These are phyloP conservation scores for Carpinus fangiana DNA, from an alignment of 306 rosid species.

Conservation along the genomic window DNA sequence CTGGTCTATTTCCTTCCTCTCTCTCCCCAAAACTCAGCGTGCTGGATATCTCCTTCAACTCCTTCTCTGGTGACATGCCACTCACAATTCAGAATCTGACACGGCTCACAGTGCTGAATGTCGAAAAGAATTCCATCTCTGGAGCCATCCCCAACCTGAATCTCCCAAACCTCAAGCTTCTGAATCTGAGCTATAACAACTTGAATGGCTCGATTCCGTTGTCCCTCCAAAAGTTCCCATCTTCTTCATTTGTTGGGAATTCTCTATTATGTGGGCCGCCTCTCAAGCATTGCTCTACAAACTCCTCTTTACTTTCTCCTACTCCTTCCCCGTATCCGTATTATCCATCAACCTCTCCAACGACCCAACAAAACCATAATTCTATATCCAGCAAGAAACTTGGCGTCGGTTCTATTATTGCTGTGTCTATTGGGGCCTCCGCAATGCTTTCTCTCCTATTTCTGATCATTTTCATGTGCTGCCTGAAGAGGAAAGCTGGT, in stretches of 20 bases:
- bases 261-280: slow-evolving; percentile 68
- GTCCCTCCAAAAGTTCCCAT: slow-evolving; percentile 55
- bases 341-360: slow-evolving; percentile 36
- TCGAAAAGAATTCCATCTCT: slow-evolving; percentile 64
- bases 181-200: slow-evolving; percentile 67
- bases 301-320: slow-evolving; percentile 30
- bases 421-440: slow-evolving; percentile 51
- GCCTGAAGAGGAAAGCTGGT: slow-evolving; percentile 39
- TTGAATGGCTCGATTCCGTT: slow-evolving; percentile 69
- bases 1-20: slow-evolving; percentile 58
- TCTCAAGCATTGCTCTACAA: slow-evolving; percentile 48
- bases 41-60: slow-evolving; percentile 63
- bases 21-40: slow-evolving; percentile 56
- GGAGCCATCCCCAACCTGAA: slow-evolving; percentile 65
- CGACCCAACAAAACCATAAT: slow-evolving; percentile 30
- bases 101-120: slow-evolving; percentile 50
- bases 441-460: slow-evolving; percentile 44
- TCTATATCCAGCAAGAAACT: slow-evolving; percentile 39
- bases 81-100: slow-evolving; percentile 56
- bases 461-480: slow-evolving; percentile 42
- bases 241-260: slow-evolving; percentile 65
- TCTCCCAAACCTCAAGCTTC: slow-evolving; percentile 51
- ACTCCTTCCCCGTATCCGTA: slow-evolving; percentile 44
- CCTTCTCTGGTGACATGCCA: slow-evolving; percentile 65
- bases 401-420: slow-evolving; percentile 49